Percentiles rank a stretch among this genome's conserved stretches.
Conservation (phyloP, 2,329 filamentous ascomycete genomes). For the Chalaropsis ovoidea region DNA sequence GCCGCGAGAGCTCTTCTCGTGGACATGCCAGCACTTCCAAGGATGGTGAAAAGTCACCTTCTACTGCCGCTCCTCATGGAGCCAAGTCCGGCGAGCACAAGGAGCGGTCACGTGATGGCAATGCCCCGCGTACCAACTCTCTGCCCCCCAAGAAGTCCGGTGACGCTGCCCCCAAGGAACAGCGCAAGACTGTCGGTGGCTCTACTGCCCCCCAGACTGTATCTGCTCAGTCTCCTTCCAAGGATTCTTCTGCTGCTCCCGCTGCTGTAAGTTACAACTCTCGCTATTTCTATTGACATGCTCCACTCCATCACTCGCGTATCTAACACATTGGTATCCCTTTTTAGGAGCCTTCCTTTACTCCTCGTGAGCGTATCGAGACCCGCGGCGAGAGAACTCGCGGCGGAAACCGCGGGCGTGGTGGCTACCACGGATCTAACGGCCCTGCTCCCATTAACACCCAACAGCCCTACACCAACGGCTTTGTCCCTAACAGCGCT, state of each 20-base stretch:
- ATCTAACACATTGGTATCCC: background rate
- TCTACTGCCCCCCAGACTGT: conserved; percentile 30
- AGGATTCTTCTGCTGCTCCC: conserved; percentile 32
- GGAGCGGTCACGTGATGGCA: conserved; percentile 21
- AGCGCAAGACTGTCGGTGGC: conserved; percentile 38
- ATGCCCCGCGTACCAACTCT: conserved; percentile 32
- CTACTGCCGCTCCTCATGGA: conserved; percentile 28
- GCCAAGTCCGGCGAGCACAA: conserved; percentile 20
- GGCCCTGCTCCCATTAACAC: conserved; percentile 29
- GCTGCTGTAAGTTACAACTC: conserved; percentile 34
- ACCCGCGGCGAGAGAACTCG: conserved; percentile 36
- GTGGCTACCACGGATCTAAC: conserved; percentile 34
- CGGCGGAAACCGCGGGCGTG: conserved; percentile 40
- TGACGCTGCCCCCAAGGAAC: conserved; percentile 35
- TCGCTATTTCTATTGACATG: background rate
- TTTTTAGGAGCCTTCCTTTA: conserved; percentile 20
- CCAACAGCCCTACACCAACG: conserved; percentile 18
- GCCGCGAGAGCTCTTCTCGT: conserved; percentile 30
- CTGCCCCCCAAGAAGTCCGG: conserved; percentile 35
- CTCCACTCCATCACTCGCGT: background rate
- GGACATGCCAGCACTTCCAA: conserved; percentile 29
- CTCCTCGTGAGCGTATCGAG: conserved; percentile 30
- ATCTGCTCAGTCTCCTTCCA: conserved; percentile 28
- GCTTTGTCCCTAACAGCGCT: conserved; percentile 17
- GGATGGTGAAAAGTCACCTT: conserved; percentile 34